phyloP scores from a whole-genome alignment of 768 basidiomycete species.

The Mycena haematopus region DNA sequence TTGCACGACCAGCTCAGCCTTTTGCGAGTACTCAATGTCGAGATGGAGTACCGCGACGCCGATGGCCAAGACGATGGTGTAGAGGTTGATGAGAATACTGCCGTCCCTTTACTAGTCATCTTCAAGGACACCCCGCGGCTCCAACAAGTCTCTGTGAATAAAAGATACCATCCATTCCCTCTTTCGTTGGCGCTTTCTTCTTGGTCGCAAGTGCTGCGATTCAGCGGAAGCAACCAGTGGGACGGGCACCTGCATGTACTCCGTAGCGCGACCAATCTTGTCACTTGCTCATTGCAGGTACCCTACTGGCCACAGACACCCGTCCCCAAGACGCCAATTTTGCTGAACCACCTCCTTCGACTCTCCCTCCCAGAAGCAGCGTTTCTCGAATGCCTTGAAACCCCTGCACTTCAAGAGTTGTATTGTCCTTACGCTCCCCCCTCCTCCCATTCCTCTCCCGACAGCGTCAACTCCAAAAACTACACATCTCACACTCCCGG shows the following conservation, averaged over 20 bases:
- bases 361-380: not conserved
- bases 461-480: no score
- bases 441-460: no score
- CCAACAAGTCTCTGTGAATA: not conserved
- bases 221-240: not conserved
- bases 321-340: not conserved
- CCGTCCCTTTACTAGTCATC: no score
- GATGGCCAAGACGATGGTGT: no score
- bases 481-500: no score
- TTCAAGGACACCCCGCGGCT: not conserved
- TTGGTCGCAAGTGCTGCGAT: not conserved
- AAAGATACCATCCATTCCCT: not conserved
- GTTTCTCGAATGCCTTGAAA: constrained; percentile 3
- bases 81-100: no score
- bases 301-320: no score
- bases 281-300: not conserved
- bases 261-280: not conserved
- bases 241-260: not conserved
- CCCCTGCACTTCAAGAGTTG: constrained; percentile 14
- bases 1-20: no score
- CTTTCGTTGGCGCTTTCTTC: not conserved
- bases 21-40: no score
- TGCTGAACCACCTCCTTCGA: constrained; percentile 2
- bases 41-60: no score
- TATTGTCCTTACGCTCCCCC: not conserved